Base-by-base conservation (phyloP, 495 filamentous ascomycete genomes). In the Penicillium diatomitis region DNA sequence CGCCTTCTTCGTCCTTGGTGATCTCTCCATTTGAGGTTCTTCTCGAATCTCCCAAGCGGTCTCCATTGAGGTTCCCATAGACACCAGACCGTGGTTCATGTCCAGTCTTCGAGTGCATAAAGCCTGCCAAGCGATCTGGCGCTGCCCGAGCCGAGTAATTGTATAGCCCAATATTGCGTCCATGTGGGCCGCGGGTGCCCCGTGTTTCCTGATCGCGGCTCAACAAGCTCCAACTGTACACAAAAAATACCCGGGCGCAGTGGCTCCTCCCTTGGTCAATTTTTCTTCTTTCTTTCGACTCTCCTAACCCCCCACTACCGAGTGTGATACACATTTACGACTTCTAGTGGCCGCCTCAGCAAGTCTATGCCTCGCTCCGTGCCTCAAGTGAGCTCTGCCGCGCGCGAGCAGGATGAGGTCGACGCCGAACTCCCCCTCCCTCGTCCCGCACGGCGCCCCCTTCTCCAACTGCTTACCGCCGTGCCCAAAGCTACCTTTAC, bases 401-500 rank as follows among this genome's bases (percentile, higher is more conserved):
- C 56, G 9, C 50, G 49, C 39, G 63, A 64, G 32, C 52, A 42
- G 32, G 61, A 62, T 11, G 54, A 53, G 8, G 33, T 20, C 12
- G 50, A 58, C 38, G 48, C 51, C n/a, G 52, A 51, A 11, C 36
- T 43, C 11, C 20, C 45, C 52, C 28, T 32, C 31, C 12, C 8
- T 42, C 47, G 30, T 32, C 64, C 32, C 60, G 62, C 46, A 71
- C 70, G 8, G 70, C 68, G 34, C 70, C 70, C 30, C 68, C 68
- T 0, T 71, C 68, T 4, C 70, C 70, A 2, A 56, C 56, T 8
- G 63, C 62, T 11, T 60, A 65, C 56, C 51, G 70, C 48, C 62
- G 68, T 47, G 50, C 48, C 38, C 62, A 67, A 47, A 66, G 63
- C 49, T 57, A 65, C 47, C 61, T 66, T 10, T 61, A 62, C 30